Base-by-base conservation (phyloP, 495 filamentous ascomycete species). In the Bathelium albidoporum region DNA sequence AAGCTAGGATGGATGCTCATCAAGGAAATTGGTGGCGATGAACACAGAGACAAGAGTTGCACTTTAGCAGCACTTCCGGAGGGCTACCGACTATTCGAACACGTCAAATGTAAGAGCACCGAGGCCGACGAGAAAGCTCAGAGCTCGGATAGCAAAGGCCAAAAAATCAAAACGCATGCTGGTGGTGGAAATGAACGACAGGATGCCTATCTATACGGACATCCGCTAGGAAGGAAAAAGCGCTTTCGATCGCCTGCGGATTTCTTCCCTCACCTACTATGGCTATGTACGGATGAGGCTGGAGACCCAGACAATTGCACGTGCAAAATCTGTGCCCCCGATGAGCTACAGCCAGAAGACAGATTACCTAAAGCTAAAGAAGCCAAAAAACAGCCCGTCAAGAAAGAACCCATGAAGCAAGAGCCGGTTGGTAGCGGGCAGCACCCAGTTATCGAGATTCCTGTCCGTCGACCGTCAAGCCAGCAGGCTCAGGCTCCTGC, bases 161-260 rank as follows among this genome's bases (percentile, higher is more conserved):
- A 68, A 41, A 63, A 69, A 29, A 60, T 62, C 58, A 77, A 75
- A 58, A 77, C 69, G 28, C 74, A 78, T 64, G 73, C 73, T 9
- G 74, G 67, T 24, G 73, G 71, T 20, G 70, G 69, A 34, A 78
- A 79, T 63, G 75, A 80, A 55, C 71, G 77, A 31, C 75, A 80
- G 67, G 85, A 87, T 68, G 80, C 78, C 20, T 87, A 85, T 70
- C 75, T 87, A 1, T 87, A 86, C 64, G 84, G 84, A 32, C 79
- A 87, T 65, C 84, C 83, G 1, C 68, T 74, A 32, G 84, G 83
- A 2, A 76, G 78, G 18, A 81, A 77, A 62, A 85, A 86, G 70
- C 76, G 82, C 4, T 87, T 78, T 66, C 70, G 83, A 60, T 85
- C 80, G 61, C 82, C 84, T 3, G 73, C 70, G 3, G 83, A 87